Evolutionary conservation across 2,329 filamentous ascomycete genomes (phyloP).

Genomic region (Cladosporium sp.): DNA sequence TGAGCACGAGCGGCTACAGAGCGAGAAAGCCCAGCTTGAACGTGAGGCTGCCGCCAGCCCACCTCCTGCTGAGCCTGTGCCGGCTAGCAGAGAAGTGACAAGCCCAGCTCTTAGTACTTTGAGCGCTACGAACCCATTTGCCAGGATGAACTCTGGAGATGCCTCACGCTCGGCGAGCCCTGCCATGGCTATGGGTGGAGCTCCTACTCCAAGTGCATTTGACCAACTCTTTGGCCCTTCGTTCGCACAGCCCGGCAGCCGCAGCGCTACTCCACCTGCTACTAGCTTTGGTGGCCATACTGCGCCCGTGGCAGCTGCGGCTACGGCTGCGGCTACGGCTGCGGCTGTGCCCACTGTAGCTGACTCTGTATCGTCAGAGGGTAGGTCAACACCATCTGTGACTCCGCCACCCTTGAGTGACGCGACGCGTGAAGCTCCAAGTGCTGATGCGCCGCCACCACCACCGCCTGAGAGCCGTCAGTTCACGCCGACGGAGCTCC

Average conservation of each 20-base stretch:
- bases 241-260: constrained; percentile 28
- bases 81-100: constrained; percentile 16
- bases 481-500: constrained; percentile 71
- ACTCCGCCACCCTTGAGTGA: constrained; percentile 56
- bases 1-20: constrained; percentile 82
- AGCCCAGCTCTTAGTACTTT: constrained; percentile 19
- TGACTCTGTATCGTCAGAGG: constrained; percentile 20
- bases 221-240: constrained; percentile 37
- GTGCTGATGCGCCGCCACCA: constrained; percentile 52
- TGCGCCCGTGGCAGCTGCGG: constrained; percentile 37
- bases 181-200: constrained; percentile 14
- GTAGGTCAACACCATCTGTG: constrained; percentile 57
- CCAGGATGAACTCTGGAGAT: constrained; percentile 54
- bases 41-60: constrained; percentile 30
- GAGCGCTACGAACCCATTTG: constrained; percentile 86
- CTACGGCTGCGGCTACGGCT: constrained; percentile 12
- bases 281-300: constrained; percentile 28
- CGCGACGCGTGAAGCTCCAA: constrained; percentile 47
- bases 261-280: constrained; percentile 28
- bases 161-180: constrained; percentile 23
- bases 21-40: constrained; percentile 72
- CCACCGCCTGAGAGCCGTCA: constrained; percentile 72
- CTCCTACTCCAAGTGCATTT: constrained; percentile 33
- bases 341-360: constrained; percentile 31
- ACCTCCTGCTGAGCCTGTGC: constrained; percentile 16